Conservation (phyloP, 2,329 filamentous ascomycete species). For the Clonostachys sp. region DNA sequence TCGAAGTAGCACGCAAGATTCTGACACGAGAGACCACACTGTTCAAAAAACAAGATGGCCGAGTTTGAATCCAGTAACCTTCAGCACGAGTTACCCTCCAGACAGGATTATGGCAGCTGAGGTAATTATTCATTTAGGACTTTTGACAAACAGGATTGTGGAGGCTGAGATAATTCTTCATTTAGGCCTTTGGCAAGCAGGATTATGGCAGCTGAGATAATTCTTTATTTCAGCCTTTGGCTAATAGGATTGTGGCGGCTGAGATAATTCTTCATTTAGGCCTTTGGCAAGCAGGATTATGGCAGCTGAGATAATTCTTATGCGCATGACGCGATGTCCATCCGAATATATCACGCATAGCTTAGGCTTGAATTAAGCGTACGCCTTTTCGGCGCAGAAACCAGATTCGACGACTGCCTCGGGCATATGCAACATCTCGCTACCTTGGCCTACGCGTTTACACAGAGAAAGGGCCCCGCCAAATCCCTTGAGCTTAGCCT, state of each 20-base stretch:
- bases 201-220: too few species aligned
- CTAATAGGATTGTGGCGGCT: too few species aligned
- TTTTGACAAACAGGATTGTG: too few species aligned
- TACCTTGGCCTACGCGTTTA: constrained; percentile 1
- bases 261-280: too few species aligned
- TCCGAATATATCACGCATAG: constrained; percentile 20
- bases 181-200: too few species aligned
- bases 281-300: too few species aligned
- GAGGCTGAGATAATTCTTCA: too few species aligned
- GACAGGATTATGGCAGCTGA: too few species aligned
- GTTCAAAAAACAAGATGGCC: neutral
- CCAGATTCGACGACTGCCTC: constrained; percentile 11
- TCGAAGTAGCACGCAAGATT: neutral
- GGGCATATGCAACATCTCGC: constrained; percentile 19
- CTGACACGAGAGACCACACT: neutral
- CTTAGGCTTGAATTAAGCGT: constrained; percentile 4
- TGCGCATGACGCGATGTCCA: constrained; percentile 1
- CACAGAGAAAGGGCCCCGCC: neutral
- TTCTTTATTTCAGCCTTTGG: too few species aligned
- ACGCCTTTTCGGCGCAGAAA: neutral
- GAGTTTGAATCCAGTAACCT: neutral
- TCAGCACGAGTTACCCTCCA: too few species aligned
- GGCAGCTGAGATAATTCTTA: too few species aligned
- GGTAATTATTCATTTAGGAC: too few species aligned
- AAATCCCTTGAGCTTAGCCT: constrained; percentile 10